These are phyloP conservation scores for Baudoinia panamericana DNA, from an alignment of 495 filamentous ascomycete species.

Conservation along the genomic window DNA sequence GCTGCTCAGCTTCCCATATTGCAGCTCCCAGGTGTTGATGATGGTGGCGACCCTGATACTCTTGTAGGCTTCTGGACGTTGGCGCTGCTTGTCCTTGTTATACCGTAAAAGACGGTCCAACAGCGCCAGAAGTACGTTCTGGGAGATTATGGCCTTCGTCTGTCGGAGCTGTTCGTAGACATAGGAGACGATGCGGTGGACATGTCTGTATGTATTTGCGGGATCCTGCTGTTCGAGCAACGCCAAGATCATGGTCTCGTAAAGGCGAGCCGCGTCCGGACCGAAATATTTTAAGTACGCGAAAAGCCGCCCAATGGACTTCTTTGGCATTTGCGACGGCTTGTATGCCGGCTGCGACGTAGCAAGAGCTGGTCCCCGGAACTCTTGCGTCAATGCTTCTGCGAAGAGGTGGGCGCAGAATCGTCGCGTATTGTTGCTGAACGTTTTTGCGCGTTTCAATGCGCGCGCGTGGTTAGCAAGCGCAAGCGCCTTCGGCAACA, in stretches of 20 bases:
- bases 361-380: neutral
- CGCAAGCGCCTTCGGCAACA: conserved; percentile 2
- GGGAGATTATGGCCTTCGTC: neutral
- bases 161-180: conserved; percentile 3
- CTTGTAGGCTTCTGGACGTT: neutral
- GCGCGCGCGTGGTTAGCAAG: conserved; percentile 2
- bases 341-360: neutral
- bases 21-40: conserved; percentile 15
- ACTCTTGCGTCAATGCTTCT: conserved; percentile 13
- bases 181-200: conserved; percentile 11
- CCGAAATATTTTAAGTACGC: neutral
- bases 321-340: neutral
- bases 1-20: conserved; percentile 13
- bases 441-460: neutral
- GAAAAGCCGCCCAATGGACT: neutral
- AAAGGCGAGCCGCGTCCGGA: neutral
- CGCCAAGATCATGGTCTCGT: conserved; percentile 2
- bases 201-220: neutral
- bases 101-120: conserved; percentile 4
- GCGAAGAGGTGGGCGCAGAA: conserved; percentile 13
- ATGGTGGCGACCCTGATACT: conserved; percentile 8
- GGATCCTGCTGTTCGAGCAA: neutral
- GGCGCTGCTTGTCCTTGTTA: neutral
- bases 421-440: neutral
- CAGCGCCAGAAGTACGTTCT: conserved; percentile 3